Evolutionary conservation across 2,329 filamentous ascomycete genomes (phyloP).

Genomic region (Arthrobotrys sphaeroides): DNA sequence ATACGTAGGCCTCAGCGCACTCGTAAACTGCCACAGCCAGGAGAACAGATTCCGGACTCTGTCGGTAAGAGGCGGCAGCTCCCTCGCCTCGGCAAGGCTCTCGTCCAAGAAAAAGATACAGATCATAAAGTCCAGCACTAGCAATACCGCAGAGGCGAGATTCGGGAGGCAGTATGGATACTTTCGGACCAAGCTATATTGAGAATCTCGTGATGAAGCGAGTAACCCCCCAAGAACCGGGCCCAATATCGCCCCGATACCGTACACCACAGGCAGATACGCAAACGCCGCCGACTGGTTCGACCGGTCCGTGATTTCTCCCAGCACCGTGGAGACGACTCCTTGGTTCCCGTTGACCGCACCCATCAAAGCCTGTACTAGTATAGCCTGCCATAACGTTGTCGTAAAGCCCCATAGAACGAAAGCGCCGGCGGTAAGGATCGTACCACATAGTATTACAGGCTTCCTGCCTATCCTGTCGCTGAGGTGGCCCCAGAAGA

Average conservation of each 20-base stretch:
- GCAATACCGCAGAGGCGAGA: slow-evolving; percentile 75
- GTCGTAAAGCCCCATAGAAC: slow-evolving; percentile 85
- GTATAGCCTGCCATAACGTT: slow-evolving; percentile 81
- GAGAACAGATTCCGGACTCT: slow-evolving; percentile 71
- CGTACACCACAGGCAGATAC: slow-evolving; percentile 95
- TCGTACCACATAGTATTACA: slow-evolving; percentile 81
- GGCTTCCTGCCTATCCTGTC: slow-evolving; percentile 83
- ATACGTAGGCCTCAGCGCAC: slow-evolving; percentile 32
- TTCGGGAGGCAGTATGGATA: slow-evolving; percentile 91
- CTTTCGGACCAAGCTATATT: slow-evolving; percentile 58
- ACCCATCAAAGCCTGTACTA: slow-evolving; percentile 90
- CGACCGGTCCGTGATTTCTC: slow-evolving; percentile 91
- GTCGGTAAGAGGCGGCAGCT: slow-evolving; percentile 70
- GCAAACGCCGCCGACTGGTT: slow-evolving; percentile 95
- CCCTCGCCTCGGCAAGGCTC: slow-evolving; percentile 75
- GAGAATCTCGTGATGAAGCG: slow-evolving; percentile 69
- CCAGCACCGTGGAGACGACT: slow-evolving; percentile 89
- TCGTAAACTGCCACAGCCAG: slow-evolving; percentile 74
- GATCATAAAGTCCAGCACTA: slow-evolving; percentile 76
- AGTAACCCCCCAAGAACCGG: slow-evolving; percentile 89
- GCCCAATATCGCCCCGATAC: slow-evolving; percentile 89
- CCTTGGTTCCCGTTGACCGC: slow-evolving; percentile 85
- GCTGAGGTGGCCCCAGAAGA: slow-evolving; percentile 86
- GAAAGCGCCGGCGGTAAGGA: slow-evolving; percentile 84
- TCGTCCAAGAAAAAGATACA: slow-evolving; percentile 86